Evolutionary conservation across 78 protist genomes (phyloP).

Genomic region (Cavenderia fasciculata): DNA sequence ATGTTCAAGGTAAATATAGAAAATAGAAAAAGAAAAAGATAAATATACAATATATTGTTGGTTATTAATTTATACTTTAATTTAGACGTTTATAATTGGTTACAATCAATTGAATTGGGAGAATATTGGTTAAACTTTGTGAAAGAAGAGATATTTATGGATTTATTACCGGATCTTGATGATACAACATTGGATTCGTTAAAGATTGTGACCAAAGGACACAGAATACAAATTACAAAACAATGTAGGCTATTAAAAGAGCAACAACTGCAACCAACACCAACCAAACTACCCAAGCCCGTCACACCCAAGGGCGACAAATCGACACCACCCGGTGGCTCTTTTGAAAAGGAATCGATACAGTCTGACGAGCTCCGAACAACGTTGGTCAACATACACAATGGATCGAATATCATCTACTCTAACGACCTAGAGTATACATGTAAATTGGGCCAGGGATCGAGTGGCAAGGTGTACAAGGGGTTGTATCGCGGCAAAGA

Average conservation of each 20-base stretch:
- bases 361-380: slow-evolving; percentile 47
- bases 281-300: not conserved
- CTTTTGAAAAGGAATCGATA: slow-evolving; percentile 19
- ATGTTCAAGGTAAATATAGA: slow-evolving; percentile 27
- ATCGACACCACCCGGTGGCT: slow-evolving; percentile 29
- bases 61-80: not conserved
- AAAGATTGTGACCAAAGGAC: slow-evolving; percentile 36
- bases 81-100: slow-evolving; percentile 64
- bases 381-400: slow-evolving; percentile 14
- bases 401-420: slow-evolving; percentile 37
- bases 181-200: slow-evolving; percentile 33
- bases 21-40: not conserved
- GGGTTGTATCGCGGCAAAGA: slow-evolving; percentile 74
- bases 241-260: slow-evolving; percentile 50
- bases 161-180: slow-evolving; percentile 43
- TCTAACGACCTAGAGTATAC: slow-evolving; percentile 68
- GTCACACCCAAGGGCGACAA: no score
- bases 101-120: slow-evolving; percentile 31
- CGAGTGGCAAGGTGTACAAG: slow-evolving; percentile 75
- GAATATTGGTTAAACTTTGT: slow-evolving; percentile 57
- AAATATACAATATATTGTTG: not conserved
- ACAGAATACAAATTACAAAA: slow-evolving; percentile 39
- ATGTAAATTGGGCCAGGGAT: slow-evolving; percentile 60
- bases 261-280: not conserved
- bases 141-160: slow-evolving; percentile 76